phyloP scores from a whole-genome alignment of 2,329 filamentous ascomycete genomes.

The Keithomyces neogunnii region DNA sequence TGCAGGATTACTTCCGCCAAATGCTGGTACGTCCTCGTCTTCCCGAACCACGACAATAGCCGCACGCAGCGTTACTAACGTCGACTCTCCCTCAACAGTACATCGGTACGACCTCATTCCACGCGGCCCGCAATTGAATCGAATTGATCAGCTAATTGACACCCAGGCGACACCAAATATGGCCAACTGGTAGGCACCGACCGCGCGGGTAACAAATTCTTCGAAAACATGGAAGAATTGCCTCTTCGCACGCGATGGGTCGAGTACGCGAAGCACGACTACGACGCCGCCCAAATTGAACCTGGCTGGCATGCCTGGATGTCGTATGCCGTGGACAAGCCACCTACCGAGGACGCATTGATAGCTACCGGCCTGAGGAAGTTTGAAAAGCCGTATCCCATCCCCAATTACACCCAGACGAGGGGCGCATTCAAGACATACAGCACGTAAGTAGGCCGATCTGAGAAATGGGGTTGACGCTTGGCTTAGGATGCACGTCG shows the following conservation, averaged over 20 bases:
- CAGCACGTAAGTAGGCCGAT: slow-evolving; percentile 63
- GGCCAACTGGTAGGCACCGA: slow-evolving; percentile 79
- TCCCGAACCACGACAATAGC: slow-evolving; percentile 9
- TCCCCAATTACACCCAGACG: slow-evolving; percentile 66
- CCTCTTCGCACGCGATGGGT: slow-evolving; percentile 96
- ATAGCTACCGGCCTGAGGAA: slow-evolving; percentile 56
- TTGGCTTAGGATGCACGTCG: neutral
- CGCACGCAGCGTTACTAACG: neutral
- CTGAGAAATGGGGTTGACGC: slow-evolving; percentile 15
- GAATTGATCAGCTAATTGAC: neutral
- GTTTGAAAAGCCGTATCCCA: slow-evolving; percentile 68
- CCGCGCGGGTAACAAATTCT: slow-evolving; percentile 95
- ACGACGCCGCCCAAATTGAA: slow-evolving; percentile 76
- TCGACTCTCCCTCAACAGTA: slow-evolving; percentile 31
- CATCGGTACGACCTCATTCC: slow-evolving; percentile 36
- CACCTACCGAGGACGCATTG: slow-evolving; percentile 68
- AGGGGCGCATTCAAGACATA: slow-evolving; percentile 85
- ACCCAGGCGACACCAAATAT: slow-evolving; percentile 89
- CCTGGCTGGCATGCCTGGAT: slow-evolving; percentile 99
- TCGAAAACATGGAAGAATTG: slow-evolving; percentile 90
- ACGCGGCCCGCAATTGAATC: neutral
- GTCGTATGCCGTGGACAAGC: slow-evolving; percentile 82
- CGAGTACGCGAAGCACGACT: slow-evolving; percentile 86
- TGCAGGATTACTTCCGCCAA: slow-evolving; percentile 82
- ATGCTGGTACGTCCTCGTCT: slow-evolving; percentile 65